phyloP scores from a whole-genome alignment of 768 basidiomycete species.

The Naganishia vaughanmartiniae region DNA sequence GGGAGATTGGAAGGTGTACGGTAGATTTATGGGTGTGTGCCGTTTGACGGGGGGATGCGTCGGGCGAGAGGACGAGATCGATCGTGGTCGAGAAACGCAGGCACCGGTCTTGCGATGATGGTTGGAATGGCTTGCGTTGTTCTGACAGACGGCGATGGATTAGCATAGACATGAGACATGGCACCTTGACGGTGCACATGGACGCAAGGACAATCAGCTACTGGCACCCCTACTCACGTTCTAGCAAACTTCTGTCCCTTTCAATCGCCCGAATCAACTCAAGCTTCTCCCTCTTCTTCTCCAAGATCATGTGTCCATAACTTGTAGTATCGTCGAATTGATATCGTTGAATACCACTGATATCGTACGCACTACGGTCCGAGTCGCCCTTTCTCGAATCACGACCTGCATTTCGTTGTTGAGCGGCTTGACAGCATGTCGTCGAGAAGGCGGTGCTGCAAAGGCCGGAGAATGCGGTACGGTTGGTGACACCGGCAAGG shows the following conservation, averaged over 20 bases:
- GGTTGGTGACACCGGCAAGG: neutral
- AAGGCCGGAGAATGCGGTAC: neutral
- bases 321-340: constrained; percentile 65
- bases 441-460: neutral
- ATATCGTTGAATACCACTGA: constrained; percentile 39
- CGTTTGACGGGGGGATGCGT: constrained; percentile 13
- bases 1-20: constrained; percentile 56
- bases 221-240: constrained; percentile 60
- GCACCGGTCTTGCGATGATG: constrained; percentile 61
- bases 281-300: constrained; percentile 69
- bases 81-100: constrained; percentile 61
- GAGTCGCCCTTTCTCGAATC: constrained; percentile 15
- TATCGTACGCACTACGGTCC: constrained; percentile 34
- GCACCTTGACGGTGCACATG: too few species aligned
- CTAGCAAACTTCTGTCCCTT: constrained; percentile 80
- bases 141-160: constrained; percentile 55
- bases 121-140: constrained; percentile 74
- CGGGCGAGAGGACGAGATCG: constrained; percentile 58
- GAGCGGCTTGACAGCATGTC: constrained; percentile 11
- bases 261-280: constrained; percentile 82
- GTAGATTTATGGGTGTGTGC: constrained; percentile 26
- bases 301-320: constrained; percentile 68
- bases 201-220: too few species aligned
- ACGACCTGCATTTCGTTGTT: constrained; percentile 21
- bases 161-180: constrained; percentile 26